Base-by-base conservation (phyloP, 2,329 filamentous ascomycete genomes). In the Diplodia mutila region DNA sequence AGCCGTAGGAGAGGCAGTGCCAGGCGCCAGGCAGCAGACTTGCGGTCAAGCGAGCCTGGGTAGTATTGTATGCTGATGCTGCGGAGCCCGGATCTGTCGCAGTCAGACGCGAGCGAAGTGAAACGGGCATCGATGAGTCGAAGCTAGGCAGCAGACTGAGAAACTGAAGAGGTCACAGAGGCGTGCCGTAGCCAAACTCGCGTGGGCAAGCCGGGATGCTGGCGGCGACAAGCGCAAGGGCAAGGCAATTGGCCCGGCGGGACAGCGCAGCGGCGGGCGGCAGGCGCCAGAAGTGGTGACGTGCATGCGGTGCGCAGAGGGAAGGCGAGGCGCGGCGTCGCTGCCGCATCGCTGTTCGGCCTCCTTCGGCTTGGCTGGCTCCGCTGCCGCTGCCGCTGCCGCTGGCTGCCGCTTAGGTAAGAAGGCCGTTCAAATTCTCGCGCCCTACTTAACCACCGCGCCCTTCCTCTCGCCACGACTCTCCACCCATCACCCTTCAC, bases 381-480 rank as follows among this genome's bases (percentile, higher is more conserved):
- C 54, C 18, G 32, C 54, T 42, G n/a, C n/a, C n/a, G n/a, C n/a
- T n/a, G n/a, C n/a, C n/a, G n/a, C n/a, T n/a, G 34, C 55, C 23
- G 55, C 53, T 11, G 48, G 21, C n/a, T 25, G 52, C 52, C 21
- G 59, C 59, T 63, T 63, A 63, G 34, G 14, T 51, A 63, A 63
- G 59, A 51, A 16, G 27, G n/a, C 8, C 34, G 34, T 42, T 63
- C 59, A 63, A 63, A 63, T 63, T 63, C 59, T 63, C 46, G 18
- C 46, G 37, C 57, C 59, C 59, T 63, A 63, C 59, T 51, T 63
- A 63, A 63, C 59, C 29, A 63, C n/a, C 46, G 49, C 59, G 27
- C 25, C 59, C 59, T 63, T 32, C 42, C 59, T 63, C 59, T 52
- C 59, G 59, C 59, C 59, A 63, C 59, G 59, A 63, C 59, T 6